phyloP scores from a whole-genome alignment of 2,329 filamentous ascomycete genomes.

The Zalaria sp. region DNA sequence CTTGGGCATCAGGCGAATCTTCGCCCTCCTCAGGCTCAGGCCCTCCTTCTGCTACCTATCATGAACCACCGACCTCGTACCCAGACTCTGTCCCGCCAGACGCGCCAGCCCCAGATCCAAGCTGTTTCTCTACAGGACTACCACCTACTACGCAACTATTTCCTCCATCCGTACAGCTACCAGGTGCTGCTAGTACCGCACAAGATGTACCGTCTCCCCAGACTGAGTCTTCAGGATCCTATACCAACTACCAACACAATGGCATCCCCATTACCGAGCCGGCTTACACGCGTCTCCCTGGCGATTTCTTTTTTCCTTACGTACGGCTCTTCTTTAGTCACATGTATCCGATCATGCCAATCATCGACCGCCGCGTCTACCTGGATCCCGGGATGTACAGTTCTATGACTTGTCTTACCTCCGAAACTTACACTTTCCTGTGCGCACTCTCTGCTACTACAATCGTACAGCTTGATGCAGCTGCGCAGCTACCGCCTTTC shows the following conservation, averaged over 20 bases:
- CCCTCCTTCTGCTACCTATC: not conserved
- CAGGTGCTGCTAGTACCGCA: too few relatives aligned
- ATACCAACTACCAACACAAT: too few relatives aligned
- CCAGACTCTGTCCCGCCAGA: not conserved
- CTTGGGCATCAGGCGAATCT: conserved; percentile 3
- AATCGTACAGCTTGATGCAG: conserved; percentile 19
- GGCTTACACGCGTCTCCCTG: conserved; percentile 8
- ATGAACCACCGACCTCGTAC: not conserved
- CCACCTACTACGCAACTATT: too few relatives aligned
- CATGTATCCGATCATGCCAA: conserved; percentile 22
- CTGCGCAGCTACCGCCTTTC: conserved; percentile 8
- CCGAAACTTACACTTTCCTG: conserved; percentile 18
- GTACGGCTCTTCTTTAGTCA: conserved; percentile 20
- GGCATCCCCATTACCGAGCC: too few relatives aligned
- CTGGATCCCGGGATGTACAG: conserved; percentile 14
- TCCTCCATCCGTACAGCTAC: too few relatives aligned
- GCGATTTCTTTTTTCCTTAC: conserved; percentile 17
- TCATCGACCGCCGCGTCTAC: conserved; percentile 17
- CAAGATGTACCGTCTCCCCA: too few relatives aligned
- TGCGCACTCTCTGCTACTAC: conserved; percentile 19
- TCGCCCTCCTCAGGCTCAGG: conserved; percentile 1
- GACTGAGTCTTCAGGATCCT: too few relatives aligned
- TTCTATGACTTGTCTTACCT: conserved; percentile 9
- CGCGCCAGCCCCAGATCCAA: too few relatives aligned
- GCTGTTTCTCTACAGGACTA: too few relatives aligned